Percentiles rank a stretch among this genome's conserved stretches.
Evolutionary conservation across 2,329 filamentous ascomycete species (phyloP).

Genomic region (Scedosporium aurantiacum): DNA sequence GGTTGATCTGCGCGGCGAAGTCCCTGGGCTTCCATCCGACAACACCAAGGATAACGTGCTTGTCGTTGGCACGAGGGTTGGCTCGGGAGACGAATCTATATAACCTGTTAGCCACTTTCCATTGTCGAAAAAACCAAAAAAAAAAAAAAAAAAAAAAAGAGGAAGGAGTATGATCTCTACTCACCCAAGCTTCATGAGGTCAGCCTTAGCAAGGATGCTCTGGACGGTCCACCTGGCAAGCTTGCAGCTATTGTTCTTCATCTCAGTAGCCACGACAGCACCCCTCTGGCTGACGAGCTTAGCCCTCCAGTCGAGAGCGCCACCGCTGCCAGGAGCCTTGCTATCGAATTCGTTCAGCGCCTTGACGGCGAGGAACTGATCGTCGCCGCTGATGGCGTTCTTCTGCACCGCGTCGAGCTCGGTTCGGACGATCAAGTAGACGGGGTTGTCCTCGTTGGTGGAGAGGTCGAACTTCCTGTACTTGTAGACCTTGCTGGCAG

Average conservation of each 20-base stretch:
- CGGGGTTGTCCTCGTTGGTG: slow-evolving; percentile 85
- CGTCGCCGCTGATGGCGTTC: slow-evolving; percentile 83
- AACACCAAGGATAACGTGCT: slow-evolving; percentile 90
- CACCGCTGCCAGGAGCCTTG: slow-evolving; percentile 91
- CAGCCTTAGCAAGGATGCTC: slow-evolving; percentile 92
- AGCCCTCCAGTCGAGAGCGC: slow-evolving; percentile 90
- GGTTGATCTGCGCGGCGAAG: slow-evolving; percentile 95
- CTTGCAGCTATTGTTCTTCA: slow-evolving; percentile 99
- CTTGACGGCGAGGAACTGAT: slow-evolving; percentile 86
- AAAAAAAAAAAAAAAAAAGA: too few species aligned
- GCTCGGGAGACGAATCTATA: slow-evolving; percentile 83
- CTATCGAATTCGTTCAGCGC: slow-evolving; percentile 98
- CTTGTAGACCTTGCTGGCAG: slow-evolving; percentile 95
- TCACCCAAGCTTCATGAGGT: slow-evolving; percentile 95
- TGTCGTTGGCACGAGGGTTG: slow-evolving; percentile 85
- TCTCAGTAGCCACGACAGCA: slow-evolving; percentile 95
- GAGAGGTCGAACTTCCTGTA: slow-evolving; percentile 96
- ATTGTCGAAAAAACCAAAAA: too few species aligned
- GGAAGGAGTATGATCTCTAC: slow-evolving; percentile 20
- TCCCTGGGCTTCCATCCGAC: slow-evolving; percentile 96
- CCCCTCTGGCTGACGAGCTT: slow-evolving; percentile 92
- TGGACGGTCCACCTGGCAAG: slow-evolving; percentile 95
- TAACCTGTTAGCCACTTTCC: slow-evolving; percentile 15
- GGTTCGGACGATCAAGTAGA: slow-evolving; percentile 86
- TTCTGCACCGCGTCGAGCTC: slow-evolving; percentile 94